These are phyloP conservation scores for Anthostomella pinea DNA, from an alignment of 2,329 filamentous ascomycete species.

Conservation along the genomic window DNA sequence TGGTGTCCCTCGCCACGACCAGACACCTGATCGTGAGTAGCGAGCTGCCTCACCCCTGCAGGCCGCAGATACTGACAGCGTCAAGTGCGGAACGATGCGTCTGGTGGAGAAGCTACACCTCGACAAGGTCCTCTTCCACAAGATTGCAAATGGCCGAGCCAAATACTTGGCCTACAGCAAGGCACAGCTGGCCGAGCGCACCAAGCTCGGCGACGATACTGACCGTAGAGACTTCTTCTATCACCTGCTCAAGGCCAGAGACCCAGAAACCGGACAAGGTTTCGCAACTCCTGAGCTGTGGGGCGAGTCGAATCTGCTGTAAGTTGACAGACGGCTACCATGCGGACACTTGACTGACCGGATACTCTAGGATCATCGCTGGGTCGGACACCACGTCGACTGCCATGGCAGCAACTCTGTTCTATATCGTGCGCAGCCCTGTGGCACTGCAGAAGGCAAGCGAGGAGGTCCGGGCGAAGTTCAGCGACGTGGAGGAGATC, in stretches of 20 bases:
- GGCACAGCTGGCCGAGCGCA: constrained; percentile 63
- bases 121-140: constrained; percentile 65
- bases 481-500: constrained; percentile 53
- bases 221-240: constrained; percentile 75
- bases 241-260: constrained; percentile 67
- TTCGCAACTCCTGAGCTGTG: constrained; percentile 66
- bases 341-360: constrained; percentile 1
- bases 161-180: constrained; percentile 71
- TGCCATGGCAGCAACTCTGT: constrained; percentile 60
- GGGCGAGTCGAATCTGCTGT: constrained; percentile 68
- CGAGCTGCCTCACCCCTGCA: background rate
- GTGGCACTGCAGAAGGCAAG: constrained; percentile 45
- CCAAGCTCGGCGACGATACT: constrained; percentile 61
- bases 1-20: constrained; percentile 66
- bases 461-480: constrained; percentile 51
- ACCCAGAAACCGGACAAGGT: constrained; percentile 67
- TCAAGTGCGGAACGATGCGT: constrained; percentile 68
- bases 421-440: constrained; percentile 58
- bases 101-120: constrained; percentile 63
- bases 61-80: constrained; percentile 2
- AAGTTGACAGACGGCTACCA: constrained; percentile 23
- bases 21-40: constrained; percentile 63
- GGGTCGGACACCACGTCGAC: constrained; percentile 72
- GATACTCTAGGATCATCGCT: constrained; percentile 55
- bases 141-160: constrained; percentile 63